Evolutionary conservation across 768 basidiomycete species (phyloP), one percentile per base, ranked within the genome.

Genomic region (Termitomyces sp.): DNA sequence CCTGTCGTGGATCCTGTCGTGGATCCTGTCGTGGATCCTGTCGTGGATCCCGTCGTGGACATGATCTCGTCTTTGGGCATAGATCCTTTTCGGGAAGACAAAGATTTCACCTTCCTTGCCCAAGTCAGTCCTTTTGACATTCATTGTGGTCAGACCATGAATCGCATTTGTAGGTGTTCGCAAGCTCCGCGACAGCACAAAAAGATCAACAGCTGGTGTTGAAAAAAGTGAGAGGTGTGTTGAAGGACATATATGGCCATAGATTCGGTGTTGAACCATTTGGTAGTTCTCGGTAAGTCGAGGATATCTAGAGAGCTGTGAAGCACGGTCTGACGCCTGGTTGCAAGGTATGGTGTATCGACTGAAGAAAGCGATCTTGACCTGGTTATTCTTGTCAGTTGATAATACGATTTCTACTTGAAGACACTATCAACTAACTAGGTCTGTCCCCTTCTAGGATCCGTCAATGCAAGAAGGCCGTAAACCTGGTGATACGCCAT

Each of bases 341-440:
- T 47, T 28, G 19, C 37, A 48, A 71, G 70, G 24, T 81, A 82
- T 62, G 78, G 78, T 32, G 70, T 75, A 34, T 71, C 74, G 40
- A 60, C 65, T 32, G 41, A 53, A 2, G 58, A 48, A 2, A 79
- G 80, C 57, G 82, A 84, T 61, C 62, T 84, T 45, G 82, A 84
- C 60, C 58, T 83, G 45, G 71, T 80, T 9, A 65, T 85, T 40
- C 52, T 81, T 2, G 83, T 84, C 52, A 55, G 77, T 66, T 11
- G 17, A 42, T 19, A 35, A 19, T n/a, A 35, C 8, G 21, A n/a
- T 26, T 21, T 34, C 32, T n/a, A 15, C 15, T 50, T 26, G n/a
- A 17, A 30, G n/a, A 30, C 24, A 4, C 17, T n/a, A 50, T 38
- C 15, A 21, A 51, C 34, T 51, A 21, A 56, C 26, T 14, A 10